A percentile compares a stretch with the other conserved stretches of the same genome.
Evolutionary conservation across 2,329 filamentous ascomycete species (phyloP).

Genomic region (Fusarium azukiicola): DNA sequence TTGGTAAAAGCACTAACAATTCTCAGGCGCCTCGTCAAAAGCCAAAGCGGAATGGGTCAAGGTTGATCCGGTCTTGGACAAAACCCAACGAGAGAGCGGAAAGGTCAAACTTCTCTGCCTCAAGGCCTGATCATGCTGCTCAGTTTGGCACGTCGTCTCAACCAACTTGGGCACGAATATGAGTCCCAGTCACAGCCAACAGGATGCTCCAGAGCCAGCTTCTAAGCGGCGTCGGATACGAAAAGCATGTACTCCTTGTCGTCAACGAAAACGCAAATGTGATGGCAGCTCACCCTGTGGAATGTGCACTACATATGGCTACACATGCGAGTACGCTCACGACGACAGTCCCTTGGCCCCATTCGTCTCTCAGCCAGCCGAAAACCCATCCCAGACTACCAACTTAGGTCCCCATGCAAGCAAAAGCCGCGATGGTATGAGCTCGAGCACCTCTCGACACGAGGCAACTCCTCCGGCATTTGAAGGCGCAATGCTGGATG

Average conservation of each 20-base stretch:
- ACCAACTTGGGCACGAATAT: not conserved
- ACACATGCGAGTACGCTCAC: slow-evolving; percentile 45
- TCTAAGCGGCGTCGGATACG: slow-evolving; percentile 33
- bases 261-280: slow-evolving; percentile 52
- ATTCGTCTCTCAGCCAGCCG: slow-evolving; percentile 17
- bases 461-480: not conserved
- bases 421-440: slow-evolving; percentile 16
- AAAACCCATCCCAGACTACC: not conserved
- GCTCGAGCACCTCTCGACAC: not conserved
- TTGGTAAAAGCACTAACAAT: not conserved
- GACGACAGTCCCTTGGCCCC: slow-evolving; percentile 26
- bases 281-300: slow-evolving; percentile 47
- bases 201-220: not conserved
- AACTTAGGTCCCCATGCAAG: not conserved
- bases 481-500: slow-evolving; percentile 46
- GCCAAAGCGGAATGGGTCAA: slow-evolving; percentile 2
- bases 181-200: not conserved
- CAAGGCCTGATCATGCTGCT: not conserved
- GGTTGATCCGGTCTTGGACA: not conserved
- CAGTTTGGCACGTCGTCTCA: not conserved
- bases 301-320: slow-evolving; percentile 49
- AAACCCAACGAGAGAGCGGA: not conserved
- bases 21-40: not conserved
- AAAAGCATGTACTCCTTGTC: slow-evolving; percentile 51
- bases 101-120: not conserved